Conservation (phyloP, 225 moss, liverwort and hornwort genomes). For the Polytrichum formosum region DNA sequence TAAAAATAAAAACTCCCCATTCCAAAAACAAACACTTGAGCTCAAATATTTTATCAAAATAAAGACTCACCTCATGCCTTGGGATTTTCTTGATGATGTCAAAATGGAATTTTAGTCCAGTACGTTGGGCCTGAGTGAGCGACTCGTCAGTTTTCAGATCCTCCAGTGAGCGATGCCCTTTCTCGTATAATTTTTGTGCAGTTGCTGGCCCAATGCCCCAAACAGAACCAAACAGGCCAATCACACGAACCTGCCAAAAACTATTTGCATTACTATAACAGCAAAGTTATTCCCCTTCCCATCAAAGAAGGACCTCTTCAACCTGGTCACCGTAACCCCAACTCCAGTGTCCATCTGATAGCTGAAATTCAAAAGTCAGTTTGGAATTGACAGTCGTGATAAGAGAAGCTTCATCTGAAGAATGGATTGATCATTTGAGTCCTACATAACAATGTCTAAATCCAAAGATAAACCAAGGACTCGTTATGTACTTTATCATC, state of each 20-base stretch:
- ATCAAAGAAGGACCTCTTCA: too few species aligned
- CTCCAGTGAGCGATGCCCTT: slow-evolving; percentile 72
- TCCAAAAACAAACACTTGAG: too few species aligned
- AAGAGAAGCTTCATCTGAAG: not conserved
- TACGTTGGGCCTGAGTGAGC: slow-evolving; percentile 61
- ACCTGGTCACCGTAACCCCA: too few species aligned
- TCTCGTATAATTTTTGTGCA: slow-evolving; percentile 78
- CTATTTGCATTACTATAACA: not conserved
- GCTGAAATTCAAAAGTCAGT: too few species aligned
- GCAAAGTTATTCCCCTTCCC: not conserved
- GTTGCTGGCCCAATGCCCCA: slow-evolving; percentile 90
- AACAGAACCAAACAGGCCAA: slow-evolving; percentile 63
- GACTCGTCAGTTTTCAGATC: slow-evolving; percentile 61
- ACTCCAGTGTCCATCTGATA: too few species aligned
- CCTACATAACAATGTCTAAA: too few species aligned
- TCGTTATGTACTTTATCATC: slow-evolving; percentile 68
- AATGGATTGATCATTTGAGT: not conserved
- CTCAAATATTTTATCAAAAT: too few species aligned
- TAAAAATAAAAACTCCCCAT: too few species aligned
- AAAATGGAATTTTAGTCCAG: slow-evolving; percentile 67
- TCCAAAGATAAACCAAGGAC: too few species aligned
- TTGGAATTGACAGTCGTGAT: not conserved
- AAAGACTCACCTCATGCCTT: slow-evolving; percentile 70
- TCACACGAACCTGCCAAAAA: slow-evolving; percentile 47
- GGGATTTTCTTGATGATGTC: slow-evolving; percentile 91